Conservation (phyloP, 768 basidiomycete species). For the Mrakia frigida region DNA sequence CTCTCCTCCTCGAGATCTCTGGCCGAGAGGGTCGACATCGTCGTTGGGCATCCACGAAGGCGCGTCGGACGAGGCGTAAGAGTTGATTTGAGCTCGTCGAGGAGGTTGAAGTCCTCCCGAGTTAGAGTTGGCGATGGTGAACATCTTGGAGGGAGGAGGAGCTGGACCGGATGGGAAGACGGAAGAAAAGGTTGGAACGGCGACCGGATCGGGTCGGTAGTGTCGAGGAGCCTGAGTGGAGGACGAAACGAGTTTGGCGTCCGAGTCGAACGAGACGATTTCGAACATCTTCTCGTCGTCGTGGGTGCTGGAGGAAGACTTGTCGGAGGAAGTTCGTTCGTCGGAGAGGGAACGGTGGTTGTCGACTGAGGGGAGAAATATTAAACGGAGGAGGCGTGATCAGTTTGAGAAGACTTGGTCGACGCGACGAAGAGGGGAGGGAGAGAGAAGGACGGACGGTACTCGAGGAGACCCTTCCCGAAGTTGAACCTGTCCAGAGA, state of each 20-base stretch:
- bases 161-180: slow-evolving; percentile 5
- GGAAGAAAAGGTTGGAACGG: slow-evolving; percentile 11
- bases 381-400: not conserved
- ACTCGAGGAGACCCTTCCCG: slow-evolving; percentile 64
- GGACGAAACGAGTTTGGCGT: not conserved
- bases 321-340: not conserved
- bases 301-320: not conserved
- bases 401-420: not conserved
- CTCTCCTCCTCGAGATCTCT: not conserved
- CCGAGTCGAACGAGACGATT: slow-evolving; percentile 11
- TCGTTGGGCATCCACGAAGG: not conserved
- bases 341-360: slow-evolving; percentile 5
- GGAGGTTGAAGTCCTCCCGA: not conserved
- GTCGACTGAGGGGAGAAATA: not conserved
- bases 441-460: slow-evolving; percentile 51
- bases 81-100: not conserved
- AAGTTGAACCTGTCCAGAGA: slow-evolving; percentile 72
- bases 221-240: not conserved
- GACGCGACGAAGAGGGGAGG: not conserved
- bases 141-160: slow-evolving; percentile 12
- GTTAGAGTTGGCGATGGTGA: not conserved
- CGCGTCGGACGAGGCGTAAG: not conserved
- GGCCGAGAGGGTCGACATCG: not conserved
- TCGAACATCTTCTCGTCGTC: not conserved
- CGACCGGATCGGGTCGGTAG: not conserved